A percentile compares a stretch with the other conserved stretches of the same genome.
These are phyloP conservation scores for Ormosia semicastrata DNA, from an alignment of 306 rosid species.

Conservation along the genomic window DNA sequence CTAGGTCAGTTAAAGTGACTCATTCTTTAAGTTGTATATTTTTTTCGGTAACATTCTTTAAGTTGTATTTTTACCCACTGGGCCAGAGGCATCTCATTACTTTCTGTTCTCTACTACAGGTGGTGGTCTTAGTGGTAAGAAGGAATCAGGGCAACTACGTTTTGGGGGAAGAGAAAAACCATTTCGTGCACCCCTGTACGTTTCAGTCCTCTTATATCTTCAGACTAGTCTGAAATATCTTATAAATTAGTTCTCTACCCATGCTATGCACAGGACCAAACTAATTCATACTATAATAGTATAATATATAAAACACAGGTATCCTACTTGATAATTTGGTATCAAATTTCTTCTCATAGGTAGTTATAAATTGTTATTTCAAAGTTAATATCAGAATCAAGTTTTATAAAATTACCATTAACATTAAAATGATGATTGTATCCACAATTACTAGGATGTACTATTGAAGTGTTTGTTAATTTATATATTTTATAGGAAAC, in stretches of 20 bases:
- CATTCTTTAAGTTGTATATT: not conserved
- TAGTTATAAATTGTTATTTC: no score
- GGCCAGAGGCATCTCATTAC: slow-evolving; percentile 10
- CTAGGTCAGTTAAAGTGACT: slow-evolving; percentile 63
- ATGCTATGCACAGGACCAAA: no score
- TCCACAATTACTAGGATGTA: no score
- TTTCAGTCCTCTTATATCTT: slow-evolving; percentile 5
- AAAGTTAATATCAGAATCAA: no score
- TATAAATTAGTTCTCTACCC: not conserved
- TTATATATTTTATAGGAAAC: no score
- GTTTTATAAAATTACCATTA: no score
- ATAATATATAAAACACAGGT: no score
- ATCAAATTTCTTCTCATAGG: no score
- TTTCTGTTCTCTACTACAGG: slow-evolving; percentile 42
- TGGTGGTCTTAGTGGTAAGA: slow-evolving; percentile 93
- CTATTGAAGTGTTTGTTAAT: no score
- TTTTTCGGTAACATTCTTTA: not conserved
- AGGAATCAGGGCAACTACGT: slow-evolving; percentile 98
- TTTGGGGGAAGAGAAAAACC: slow-evolving; percentile 98
- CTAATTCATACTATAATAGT: no score
- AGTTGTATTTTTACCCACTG: not conserved
- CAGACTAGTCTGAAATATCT: not conserved
- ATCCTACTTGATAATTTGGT: no score
- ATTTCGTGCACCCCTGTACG: slow-evolving; percentile 87
- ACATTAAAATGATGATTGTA: no score